A percentile compares a stretch with the other conserved stretches of the same genome.
phyloP scores from a whole-genome alignment of 2,329 filamentous ascomycete genomes.

The Aspergillus cejpii region DNA sequence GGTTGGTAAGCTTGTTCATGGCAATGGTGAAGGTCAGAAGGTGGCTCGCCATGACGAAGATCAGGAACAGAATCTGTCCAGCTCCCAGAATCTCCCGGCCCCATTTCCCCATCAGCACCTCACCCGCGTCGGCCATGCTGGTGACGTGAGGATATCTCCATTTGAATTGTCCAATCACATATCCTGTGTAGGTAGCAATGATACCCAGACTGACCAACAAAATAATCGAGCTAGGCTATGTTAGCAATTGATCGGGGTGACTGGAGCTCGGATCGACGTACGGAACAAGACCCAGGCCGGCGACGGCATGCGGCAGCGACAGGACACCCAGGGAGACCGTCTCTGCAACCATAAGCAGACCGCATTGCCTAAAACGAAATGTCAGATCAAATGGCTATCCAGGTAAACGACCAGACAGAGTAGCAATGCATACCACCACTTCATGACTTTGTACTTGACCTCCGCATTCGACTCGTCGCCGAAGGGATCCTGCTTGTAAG shows the following conservation, averaged over 20 bases:
- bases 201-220: slow-evolving; percentile 49
- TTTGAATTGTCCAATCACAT: slow-evolving; percentile 55
- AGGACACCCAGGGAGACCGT: slow-evolving; percentile 53
- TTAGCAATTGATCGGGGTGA: background rate
- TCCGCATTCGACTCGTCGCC: slow-evolving; percentile 37
- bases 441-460: slow-evolving; percentile 48
- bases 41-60: slow-evolving; percentile 67
- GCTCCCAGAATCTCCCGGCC: slow-evolving; percentile 58
- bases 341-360: slow-evolving; percentile 53
- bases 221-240: slow-evolving; percentile 42
- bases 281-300: slow-evolving; percentile 49
- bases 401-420: background rate
- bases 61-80: slow-evolving; percentile 57
- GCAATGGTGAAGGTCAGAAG: slow-evolving; percentile 64
- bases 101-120: slow-evolving; percentile 53
- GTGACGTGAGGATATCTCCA: slow-evolving; percentile 52
- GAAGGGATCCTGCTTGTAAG: slow-evolving; percentile 33
- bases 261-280: slow-evolving; percentile 19
- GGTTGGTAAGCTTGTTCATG: slow-evolving; percentile 57
- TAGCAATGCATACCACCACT: slow-evolving; percentile 37
- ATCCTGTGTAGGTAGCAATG: slow-evolving; percentile 55
- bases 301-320: slow-evolving; percentile 49
- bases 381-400: slow-evolving; percentile 19
- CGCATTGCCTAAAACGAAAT: slow-evolving; percentile 38
- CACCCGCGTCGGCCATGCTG: slow-evolving; percentile 62